These are phyloP conservation scores for Lactifluus volemus DNA, from an alignment of 768 basidiomycete genomes.

Conservation along the genomic window DNA sequence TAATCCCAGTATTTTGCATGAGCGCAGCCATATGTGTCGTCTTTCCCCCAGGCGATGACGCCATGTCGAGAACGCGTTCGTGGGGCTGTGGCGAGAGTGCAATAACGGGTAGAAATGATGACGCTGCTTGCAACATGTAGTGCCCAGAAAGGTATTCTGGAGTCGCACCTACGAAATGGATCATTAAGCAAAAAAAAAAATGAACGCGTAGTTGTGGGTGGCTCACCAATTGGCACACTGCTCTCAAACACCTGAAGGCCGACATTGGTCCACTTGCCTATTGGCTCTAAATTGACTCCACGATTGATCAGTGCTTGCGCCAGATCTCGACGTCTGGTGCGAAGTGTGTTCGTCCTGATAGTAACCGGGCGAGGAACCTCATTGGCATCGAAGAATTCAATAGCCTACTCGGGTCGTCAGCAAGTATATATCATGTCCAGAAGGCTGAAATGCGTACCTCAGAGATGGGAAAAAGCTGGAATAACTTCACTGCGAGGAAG, in stretches of 20 bases:
- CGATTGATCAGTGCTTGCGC: conserved; percentile 91
- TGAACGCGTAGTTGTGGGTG: neutral
- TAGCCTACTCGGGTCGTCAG: conserved; percentile 48
- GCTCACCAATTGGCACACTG: conserved; percentile 79
- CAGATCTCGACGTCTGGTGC: conserved; percentile 86
- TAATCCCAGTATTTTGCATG: conserved; percentile 93
- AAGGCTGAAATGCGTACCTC: conserved; percentile 49
- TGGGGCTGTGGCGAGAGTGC: conserved; percentile 87
- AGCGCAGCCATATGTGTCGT: conserved; percentile 96
- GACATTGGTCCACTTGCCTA: conserved; percentile 99
- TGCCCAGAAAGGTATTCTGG: conserved; percentile 98
- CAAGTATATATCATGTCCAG: neutral
- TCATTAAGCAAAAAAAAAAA: neutral
- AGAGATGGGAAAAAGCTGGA: conserved; percentile 84
- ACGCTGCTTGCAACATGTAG: conserved; percentile 99
- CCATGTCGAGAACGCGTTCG: conserved; percentile 96
- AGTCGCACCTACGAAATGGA: conserved; percentile 58
- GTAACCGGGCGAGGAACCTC: conserved; percentile 94
- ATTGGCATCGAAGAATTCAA: conserved; percentile 98
- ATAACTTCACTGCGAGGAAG: conserved; percentile 89
- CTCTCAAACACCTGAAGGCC: conserved; percentile 98
- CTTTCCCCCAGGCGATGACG: conserved; percentile 96
- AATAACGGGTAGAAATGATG: conserved; percentile 98
- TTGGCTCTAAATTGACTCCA: conserved; percentile 95
- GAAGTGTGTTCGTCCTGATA: conserved; percentile 94